Base-by-base conservation (phyloP, 2,329 filamentous ascomycete genomes). In the Clarireedia hainanense region DNA sequence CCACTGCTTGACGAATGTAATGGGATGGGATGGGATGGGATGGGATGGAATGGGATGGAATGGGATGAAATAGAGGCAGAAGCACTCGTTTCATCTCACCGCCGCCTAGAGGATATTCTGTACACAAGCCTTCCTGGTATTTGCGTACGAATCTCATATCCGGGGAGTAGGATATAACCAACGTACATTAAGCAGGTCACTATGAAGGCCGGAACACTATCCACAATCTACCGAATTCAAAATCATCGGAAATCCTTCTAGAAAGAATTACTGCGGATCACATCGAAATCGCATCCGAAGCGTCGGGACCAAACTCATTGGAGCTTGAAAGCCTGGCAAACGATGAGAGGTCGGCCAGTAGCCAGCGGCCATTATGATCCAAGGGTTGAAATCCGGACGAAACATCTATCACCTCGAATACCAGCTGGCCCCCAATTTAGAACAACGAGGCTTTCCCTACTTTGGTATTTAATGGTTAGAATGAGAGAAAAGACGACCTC, bases 181-280 rank as follows among this genome's bases (percentile, higher is more conserved):
- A 24, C 26, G 45, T 36, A 17, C 50, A 46, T 26, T 15, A 52
- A 24, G 50, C 26, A 45, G 50, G 39, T 24, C 10, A 9, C 40
- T 34, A n/a, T 43, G 27, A 36, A 52, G 50, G 50, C 24, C 15
- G 14, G n/a, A 14, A 40, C 15, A n/a, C 27, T 46, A 43, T 37
- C 50, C 50, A 47, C 50, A 34, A 17, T 12, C 24, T 34, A 3
- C 10, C 10, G 10, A 15, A 52, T 23, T 46, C 46, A 52, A 53
- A 30, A 49, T 54, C 34, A 54, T 54, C 51, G 26, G 37, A 9
- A 30, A 30, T 24, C n/a, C 52, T 54, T 54, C 52, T 49, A 54
- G 52, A 54, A 54, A 54, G 34, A 49, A 49, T 40, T 49, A 54
- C 34, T 49, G 51, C 51, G 51, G 51, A 54, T 39, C 51, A 34